A percentile compares a stretch with the other conserved stretches of the same genome.
These are phyloP conservation scores for Erythrophleum fordii DNA, from an alignment of 306 rosid genomes.

Conservation along the genomic window DNA sequence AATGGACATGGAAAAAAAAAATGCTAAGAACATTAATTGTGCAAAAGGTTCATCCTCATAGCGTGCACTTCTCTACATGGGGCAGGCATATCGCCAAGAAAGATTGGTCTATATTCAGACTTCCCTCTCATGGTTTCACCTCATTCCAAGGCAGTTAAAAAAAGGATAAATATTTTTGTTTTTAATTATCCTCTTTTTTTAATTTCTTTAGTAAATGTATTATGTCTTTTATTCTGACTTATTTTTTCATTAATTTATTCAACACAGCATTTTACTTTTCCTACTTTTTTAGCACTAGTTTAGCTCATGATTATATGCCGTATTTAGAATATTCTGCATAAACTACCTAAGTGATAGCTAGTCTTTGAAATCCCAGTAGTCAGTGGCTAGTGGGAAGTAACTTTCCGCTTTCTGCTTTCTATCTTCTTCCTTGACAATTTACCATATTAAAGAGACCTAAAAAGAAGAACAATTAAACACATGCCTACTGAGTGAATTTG, in stretches of 20 bases:
- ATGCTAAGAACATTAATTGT: background rate
- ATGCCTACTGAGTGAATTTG: background rate
- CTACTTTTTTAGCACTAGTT: background rate
- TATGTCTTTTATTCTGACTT: too few species aligned
- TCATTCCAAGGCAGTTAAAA: background rate
- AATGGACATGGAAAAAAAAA: conserved; percentile 23
- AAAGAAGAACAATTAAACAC: background rate
- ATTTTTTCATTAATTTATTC: background rate
- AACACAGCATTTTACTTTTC: background rate
- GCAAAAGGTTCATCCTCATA: background rate
- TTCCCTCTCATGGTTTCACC: background rate
- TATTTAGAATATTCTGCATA: background rate
- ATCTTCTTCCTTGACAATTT: background rate
- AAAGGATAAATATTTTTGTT: too few species aligned
- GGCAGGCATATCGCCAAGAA: background rate
- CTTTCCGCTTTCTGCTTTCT: background rate
- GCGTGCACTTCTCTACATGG: conserved; percentile 3
- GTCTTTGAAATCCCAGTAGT: too few species aligned
- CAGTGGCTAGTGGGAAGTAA: too few species aligned
- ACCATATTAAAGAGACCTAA: background rate
- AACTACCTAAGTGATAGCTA: too few species aligned
- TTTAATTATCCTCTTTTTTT: too few species aligned
- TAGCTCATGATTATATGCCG: background rate
- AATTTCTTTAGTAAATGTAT: too few species aligned
- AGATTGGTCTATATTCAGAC: background rate